phyloP scores from a whole-genome alignment of 2,329 filamentous ascomycete genomes.

The Cercospora sesami region DNA sequence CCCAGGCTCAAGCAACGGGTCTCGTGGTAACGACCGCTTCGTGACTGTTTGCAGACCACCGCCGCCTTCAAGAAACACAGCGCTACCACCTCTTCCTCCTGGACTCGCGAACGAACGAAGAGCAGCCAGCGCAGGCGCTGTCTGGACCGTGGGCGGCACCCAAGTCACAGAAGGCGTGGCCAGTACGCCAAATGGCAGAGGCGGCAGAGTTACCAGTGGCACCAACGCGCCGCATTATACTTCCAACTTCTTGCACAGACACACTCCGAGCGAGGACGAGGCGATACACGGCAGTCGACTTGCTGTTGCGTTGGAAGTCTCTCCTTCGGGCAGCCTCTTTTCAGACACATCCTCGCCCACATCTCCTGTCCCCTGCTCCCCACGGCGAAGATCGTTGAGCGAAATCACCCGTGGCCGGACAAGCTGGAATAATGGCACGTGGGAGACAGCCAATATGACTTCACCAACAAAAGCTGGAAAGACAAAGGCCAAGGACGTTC shows the following conservation, averaged over 20 bases:
- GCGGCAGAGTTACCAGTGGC: constrained; percentile 65
- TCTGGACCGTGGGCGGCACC: constrained; percentile 77
- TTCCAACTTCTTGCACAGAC: constrained; percentile 55
- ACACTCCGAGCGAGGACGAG: constrained; percentile 31
- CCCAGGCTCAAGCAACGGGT: constrained; percentile 18
- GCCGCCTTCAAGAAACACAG: constrained; percentile 14
- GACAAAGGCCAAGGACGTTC: constrained; percentile 31
- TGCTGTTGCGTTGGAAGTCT: constrained; percentile 77
- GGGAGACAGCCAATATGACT: constrained; percentile 23
- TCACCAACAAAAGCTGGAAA: constrained; percentile 19
- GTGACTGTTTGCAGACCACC: constrained; percentile 24
- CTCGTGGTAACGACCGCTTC: constrained; percentile 29
- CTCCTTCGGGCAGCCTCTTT: constrained; percentile 67
- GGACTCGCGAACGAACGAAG: constrained; percentile 16
- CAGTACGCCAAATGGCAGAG: constrained; percentile 59
- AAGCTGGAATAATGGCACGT: constrained; percentile 29
- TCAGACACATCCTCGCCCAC: constrained; percentile 42
- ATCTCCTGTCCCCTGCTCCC: constrained; percentile 13
- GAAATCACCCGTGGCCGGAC: constrained; percentile 14
- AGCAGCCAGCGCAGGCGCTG: constrained; percentile 62
- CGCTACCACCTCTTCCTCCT: not conserved
- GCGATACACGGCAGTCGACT: constrained; percentile 69
- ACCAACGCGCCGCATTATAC: constrained; percentile 68
- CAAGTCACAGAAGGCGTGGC: constrained; percentile 41
- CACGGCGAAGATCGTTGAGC: constrained; percentile 16